Conservation (phyloP, 164 flowering plant genomes). For the Vitis rotundifolia region DNA sequence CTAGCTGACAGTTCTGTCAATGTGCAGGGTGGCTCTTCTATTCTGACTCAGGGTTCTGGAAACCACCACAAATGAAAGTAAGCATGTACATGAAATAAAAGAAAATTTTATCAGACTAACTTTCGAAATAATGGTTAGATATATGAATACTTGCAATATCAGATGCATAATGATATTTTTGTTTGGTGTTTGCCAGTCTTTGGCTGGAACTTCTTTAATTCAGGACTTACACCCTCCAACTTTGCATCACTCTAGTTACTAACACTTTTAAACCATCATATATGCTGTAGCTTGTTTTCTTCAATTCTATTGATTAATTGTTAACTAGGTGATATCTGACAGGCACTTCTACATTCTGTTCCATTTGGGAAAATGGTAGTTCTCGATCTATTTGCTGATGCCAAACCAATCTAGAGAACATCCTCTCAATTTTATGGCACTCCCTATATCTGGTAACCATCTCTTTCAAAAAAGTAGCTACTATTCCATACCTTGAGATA, state of each 20-base stretch:
- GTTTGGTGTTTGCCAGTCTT: no score
- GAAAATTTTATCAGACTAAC: no score
- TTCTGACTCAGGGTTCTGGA: conserved; percentile 83
- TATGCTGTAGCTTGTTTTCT: no score
- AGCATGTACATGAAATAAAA: conserved; percentile 10
- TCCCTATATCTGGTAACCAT: conserved; percentile 80
- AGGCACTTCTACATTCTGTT: conserved; percentile 98
- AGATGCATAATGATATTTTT: no score
- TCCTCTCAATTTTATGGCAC: conserved; percentile 93
- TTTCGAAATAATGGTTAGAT: no score
- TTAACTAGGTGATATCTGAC: conserved; percentile 19
- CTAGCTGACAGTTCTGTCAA: conserved; percentile 8
- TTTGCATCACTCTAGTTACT: no score
- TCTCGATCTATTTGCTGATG: conserved; percentile 98
- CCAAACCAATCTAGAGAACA: conserved; percentile 79
- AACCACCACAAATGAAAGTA: conserved; percentile 96
- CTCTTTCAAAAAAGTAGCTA: background rate
- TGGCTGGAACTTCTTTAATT: no score
- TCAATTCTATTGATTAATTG: background rate
- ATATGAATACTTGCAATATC: no score
- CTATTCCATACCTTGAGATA: background rate
- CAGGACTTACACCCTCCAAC: no score
- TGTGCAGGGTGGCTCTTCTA: conserved; percentile 98
- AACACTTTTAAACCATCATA: no score
- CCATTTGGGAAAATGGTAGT: conserved; percentile 98